Conservation (phyloP, 1,284 basidiomycete genomes). For the Trichosporon coremiiforme region DNA sequence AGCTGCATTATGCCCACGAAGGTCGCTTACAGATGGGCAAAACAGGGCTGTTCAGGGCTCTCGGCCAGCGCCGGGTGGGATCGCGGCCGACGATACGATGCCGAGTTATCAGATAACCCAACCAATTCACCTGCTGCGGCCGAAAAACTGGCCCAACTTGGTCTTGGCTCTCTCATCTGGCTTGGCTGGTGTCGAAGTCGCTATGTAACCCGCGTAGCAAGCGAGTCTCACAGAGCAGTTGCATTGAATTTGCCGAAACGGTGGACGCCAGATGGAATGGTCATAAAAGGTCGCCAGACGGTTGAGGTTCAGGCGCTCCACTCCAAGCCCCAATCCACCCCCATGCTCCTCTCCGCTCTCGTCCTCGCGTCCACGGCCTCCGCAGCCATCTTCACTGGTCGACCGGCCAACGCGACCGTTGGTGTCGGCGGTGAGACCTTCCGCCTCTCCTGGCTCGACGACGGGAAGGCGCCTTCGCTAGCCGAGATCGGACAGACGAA, state of each 20-base stretch:
- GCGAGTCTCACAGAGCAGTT: no score
- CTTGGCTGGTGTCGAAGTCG: background rate
- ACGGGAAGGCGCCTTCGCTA: conserved; percentile 62
- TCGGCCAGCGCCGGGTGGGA: background rate
- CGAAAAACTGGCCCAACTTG: background rate
- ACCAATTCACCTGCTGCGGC: background rate
- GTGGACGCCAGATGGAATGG: no score
- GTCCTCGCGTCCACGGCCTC: conserved; percentile 40
- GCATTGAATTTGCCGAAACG: no score
- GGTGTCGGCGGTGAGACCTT: conserved; percentile 64
- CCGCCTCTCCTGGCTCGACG: conserved; percentile 69
- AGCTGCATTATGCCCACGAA: background rate
- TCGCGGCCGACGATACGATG: background rate
- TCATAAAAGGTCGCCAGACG: background rate
- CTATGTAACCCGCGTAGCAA: no score
- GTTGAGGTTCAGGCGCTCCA: background rate
- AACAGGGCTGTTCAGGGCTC: background rate
- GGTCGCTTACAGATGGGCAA: conserved; percentile 2
- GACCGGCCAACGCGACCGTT: conserved; percentile 58
- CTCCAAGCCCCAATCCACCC: no score
- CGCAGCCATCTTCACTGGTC: conserved; percentile 51
- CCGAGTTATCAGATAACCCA: conserved; percentile 1
- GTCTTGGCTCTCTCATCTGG: background rate
- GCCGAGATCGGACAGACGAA: conserved; percentile 63
- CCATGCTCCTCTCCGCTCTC: conserved; percentile 52